A percentile compares a stretch with the other conserved stretches of the same genome.
Conservation (phyloP, 352 stramenopile genomes). For the Pilasporangium apinafurcum region DNA sequence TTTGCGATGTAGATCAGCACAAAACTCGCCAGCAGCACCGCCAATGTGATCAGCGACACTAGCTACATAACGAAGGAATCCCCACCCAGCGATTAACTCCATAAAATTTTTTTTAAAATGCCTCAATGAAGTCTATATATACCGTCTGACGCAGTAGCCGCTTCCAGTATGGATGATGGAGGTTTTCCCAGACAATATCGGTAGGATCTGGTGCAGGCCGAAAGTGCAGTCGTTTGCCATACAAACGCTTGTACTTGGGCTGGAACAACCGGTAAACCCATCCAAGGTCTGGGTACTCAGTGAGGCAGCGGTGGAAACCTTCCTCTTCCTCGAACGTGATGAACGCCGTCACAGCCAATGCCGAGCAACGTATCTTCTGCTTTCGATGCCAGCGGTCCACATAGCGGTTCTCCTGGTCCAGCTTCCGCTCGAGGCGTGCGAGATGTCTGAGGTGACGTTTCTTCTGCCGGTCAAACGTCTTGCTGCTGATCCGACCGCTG, state of each 20-base stretch:
- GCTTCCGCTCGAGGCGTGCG: slow-evolving; percentile 29
- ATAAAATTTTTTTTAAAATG: too few species aligned
- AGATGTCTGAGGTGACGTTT: slow-evolving; percentile 35
- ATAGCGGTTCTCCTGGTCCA: slow-evolving; percentile 31
- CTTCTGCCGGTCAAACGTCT: slow-evolving; percentile 33
- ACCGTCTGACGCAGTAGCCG: slow-evolving; percentile 61
- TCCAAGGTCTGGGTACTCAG: slow-evolving; percentile 70
- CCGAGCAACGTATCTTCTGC: slow-evolving; percentile 11
- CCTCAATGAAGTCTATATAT: slow-evolving; percentile 1
- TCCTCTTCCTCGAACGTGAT: slow-evolving; percentile 85
- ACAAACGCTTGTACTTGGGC: slow-evolving; percentile 47
- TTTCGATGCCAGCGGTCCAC: slow-evolving; percentile 20
- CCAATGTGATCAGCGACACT: slow-evolving; percentile 60
- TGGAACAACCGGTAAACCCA: slow-evolving; percentile 74
- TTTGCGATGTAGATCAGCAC: slow-evolving; percentile 71
- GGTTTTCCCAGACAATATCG: slow-evolving; percentile 83
- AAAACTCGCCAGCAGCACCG: slow-evolving; percentile 70
- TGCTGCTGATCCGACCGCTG: slow-evolving; percentile 25
- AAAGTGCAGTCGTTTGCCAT: slow-evolving; percentile 70
- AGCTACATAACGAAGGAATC: slow-evolving; percentile 15
- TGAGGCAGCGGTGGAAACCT: slow-evolving; percentile 65
- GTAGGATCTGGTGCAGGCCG: slow-evolving; percentile 65
- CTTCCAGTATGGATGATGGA: slow-evolving; percentile 57
- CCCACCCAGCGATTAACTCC: neutral
- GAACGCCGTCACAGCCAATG: slow-evolving; percentile 67